Conservation (phyloP, 192 early-diverging fungal genomes). For the Endogone sp. region DNA sequence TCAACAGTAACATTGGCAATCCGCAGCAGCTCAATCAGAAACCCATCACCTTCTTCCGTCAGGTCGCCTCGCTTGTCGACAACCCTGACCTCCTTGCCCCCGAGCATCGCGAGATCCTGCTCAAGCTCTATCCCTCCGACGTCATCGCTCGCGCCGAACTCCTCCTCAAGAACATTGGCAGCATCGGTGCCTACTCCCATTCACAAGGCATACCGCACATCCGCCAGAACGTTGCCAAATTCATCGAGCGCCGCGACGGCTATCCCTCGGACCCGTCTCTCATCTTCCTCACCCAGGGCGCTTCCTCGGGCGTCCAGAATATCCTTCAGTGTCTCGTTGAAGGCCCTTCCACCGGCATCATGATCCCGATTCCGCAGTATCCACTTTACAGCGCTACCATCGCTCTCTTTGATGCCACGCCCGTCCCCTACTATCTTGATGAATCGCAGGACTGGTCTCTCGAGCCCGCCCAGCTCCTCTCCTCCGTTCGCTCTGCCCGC, state of each 20-base stretch:
- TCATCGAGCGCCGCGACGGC: conserved; percentile 89
- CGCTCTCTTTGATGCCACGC: conserved; percentile 76
- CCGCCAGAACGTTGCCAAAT: conserved; percentile 84
- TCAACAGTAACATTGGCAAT: conserved; percentile 89
- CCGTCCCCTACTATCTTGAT: conserved; percentile 91
- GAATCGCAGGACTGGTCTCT: conserved; percentile 85
- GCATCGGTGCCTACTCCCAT: conserved; percentile 90
- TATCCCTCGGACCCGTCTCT: conserved; percentile 75
- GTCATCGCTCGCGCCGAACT: conserved; percentile 80
- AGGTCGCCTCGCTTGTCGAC: conserved; percentile 86
- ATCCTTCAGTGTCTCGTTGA: conserved; percentile 85
- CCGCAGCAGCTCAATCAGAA: conserved; percentile 86
- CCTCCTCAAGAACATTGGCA: conserved; percentile 67
- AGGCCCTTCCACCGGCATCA: conserved; percentile 79
- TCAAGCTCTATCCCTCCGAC: conserved; percentile 75
- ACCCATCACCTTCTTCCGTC: conserved; percentile 96
- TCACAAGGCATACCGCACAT: conserved; percentile 88
- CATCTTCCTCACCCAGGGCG: conserved; percentile 93
- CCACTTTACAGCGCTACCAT: conserved; percentile 96
- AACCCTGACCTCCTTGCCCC: conserved; percentile 77
- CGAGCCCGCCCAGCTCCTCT: conserved; percentile 58
- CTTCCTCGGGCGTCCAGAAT: conserved; percentile 89
- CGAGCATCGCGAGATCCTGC: conserved; percentile 47
- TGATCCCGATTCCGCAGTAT: conserved; percentile 99
- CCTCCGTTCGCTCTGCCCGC: conserved; percentile 60